Evolutionary conservation across 345 rosid genomes (phyloP).

Genomic region (Gossypium australe): DNA sequence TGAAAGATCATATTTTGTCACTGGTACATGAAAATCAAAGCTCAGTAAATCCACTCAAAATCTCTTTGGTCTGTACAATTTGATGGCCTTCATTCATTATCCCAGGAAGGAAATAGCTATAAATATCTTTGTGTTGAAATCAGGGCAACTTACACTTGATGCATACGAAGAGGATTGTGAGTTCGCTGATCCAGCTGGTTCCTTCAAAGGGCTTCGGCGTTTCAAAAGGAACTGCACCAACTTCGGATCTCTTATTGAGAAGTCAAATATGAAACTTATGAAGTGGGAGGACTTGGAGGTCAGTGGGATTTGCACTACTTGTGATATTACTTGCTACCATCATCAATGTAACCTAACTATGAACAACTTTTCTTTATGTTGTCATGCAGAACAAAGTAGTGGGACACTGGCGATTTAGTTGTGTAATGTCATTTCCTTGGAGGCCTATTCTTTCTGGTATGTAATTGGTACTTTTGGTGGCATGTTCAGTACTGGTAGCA

Average conservation of each 20-base stretch:
- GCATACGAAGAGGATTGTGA: constrained; percentile 88
- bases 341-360: not conserved
- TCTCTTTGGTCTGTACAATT: not conserved
- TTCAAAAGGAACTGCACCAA: constrained; percentile 90
- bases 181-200: constrained; percentile 97
- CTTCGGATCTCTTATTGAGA: constrained; percentile 73
- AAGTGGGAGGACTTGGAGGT: constrained; percentile 93
- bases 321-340: not conserved
- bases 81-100: not conserved
- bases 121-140: not conserved
- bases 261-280: constrained; percentile 80
- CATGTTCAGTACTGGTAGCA: too few species aligned
- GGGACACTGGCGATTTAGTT: constrained; percentile 90
- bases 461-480: not conserved
- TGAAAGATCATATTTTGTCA: constrained; percentile 76
- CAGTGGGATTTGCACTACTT: not conserved
- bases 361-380: not conserved
- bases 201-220: constrained; percentile 80
- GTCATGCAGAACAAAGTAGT: constrained; percentile 61
- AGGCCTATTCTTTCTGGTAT: constrained; percentile 92
- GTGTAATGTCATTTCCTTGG: constrained; percentile 95
- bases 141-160: constrained; percentile 67
- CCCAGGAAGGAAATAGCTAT: not conserved
- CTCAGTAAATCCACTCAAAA: not conserved
- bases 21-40: constrained; percentile 36